Evolutionary conservation across 2,329 filamentous ascomycete species (phyloP), one percentile per base, ranked within the genome.

Genomic region (Podosphaera leucotricha): DNA sequence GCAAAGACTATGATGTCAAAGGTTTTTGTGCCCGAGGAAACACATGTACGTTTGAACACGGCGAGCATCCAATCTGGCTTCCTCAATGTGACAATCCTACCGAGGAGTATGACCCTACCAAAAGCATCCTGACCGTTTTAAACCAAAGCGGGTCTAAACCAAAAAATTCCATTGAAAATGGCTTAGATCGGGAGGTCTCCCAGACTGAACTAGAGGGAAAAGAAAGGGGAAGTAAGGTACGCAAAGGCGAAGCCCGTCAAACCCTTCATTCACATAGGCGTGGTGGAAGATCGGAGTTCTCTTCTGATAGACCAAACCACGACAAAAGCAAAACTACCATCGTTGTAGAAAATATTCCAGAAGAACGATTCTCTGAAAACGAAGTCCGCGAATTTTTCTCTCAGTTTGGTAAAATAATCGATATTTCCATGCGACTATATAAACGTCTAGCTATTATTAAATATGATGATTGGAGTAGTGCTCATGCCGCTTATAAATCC

Each of bases 271-370:
- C 45, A 18, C 43, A 43, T 11, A 50, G 56, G 41, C 49, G 54
- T 37, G 52, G 51, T 33, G 56, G 56, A 16, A 47, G 57, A 47
- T 68, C 77, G 2, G 61, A 72, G 0, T 76, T 82, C 53, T 80
- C 80, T 0, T 66, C 69, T 0, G 67, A 73, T 19, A 75, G 77
- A 0, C 72, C 76, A 0, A 68, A 74, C 21, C 59, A 65, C 26
- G 78, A 85, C 56, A 66, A 61, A 44, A 67, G 66, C 0, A 77
- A 75, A 51, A 77, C 71, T 6, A 73, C 74, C 0, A 70, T 90
- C 18, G 80, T 86, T 2, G 68, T 90, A 2, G 80, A 86, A 55
- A 75, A 77, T 46, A 87, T 90, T 5, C 82, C 82, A 0, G 70
- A 77, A 48, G 77, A 81, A 18, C 67, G 73, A 45, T 77, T 81